Percentiles rank a stretch among this genome's conserved stretches.
These are phyloP conservation scores for Takakia lepidozioides DNA, from an alignment of 225 moss, liverwort and hornwort genomes.

Conservation along the genomic window DNA sequence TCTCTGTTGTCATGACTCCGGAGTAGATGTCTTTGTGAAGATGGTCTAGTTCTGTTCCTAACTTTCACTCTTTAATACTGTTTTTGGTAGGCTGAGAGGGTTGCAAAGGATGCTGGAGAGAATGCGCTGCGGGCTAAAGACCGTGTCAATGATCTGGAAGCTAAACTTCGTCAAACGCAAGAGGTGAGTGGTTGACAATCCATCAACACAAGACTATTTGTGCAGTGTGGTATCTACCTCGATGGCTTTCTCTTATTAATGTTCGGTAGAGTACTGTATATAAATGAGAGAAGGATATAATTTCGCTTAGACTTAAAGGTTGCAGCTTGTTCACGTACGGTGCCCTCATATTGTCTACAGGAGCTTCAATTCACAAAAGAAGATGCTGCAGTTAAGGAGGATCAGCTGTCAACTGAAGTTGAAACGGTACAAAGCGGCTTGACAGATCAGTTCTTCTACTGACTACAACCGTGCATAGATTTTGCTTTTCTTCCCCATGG, in stretches of 20 bases:
- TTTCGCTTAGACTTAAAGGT: too few species aligned
- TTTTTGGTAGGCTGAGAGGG: conserved; percentile 56
- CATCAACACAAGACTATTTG: too few species aligned
- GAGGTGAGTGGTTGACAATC: conserved; percentile 62
- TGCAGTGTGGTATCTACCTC: not conserved
- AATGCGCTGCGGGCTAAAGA: conserved; percentile 59
- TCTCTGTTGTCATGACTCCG: too few species aligned
- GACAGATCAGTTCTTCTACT: not conserved
- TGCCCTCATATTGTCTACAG: conserved; percentile 25
- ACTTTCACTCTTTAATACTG: too few species aligned
- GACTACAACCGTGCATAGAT: not conserved
- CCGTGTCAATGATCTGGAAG: conserved; percentile 61
- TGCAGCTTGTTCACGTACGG: too few species aligned
- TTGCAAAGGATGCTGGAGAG: conserved; percentile 51
- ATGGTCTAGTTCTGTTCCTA: too few species aligned
- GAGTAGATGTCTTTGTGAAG: too few species aligned
- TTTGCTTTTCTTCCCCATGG: too few species aligned
- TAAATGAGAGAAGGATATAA: too few species aligned
- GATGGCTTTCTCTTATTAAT: conserved; percentile 2
- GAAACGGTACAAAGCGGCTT: conserved; percentile 46
- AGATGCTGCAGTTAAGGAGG: conserved; percentile 71
- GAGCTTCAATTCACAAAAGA: conserved; percentile 78
- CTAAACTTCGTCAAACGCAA: conserved; percentile 68
- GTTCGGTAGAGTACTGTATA: too few species aligned
- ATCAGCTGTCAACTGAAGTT: conserved; percentile 77